Evolutionary conservation across 768 basidiomycete genomes (phyloP).

Genomic region (Pulveroboletus sp.): DNA sequence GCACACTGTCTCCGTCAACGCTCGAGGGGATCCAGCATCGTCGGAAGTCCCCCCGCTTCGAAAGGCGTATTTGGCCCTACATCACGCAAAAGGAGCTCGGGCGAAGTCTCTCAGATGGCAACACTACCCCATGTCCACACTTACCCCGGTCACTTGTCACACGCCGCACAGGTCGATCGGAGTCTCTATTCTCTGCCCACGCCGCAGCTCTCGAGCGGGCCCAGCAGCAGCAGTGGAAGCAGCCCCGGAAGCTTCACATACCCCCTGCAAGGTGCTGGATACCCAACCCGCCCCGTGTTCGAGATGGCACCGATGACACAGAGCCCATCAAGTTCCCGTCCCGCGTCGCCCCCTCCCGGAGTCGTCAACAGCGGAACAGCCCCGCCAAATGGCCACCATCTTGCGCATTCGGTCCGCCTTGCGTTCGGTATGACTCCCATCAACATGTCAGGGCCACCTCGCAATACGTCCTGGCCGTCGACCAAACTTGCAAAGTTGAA

Average conservation of each 20-base stretch:
- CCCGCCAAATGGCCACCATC: conserved; percentile 50
- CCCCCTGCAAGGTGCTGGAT: conserved; percentile 24
- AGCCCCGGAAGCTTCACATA: conserved; percentile 55
- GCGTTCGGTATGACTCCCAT: conserved; percentile 95
- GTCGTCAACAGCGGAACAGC: conserved; percentile 21
- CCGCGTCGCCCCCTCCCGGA: conserved; percentile 55
- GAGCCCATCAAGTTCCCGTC: conserved; percentile 55
- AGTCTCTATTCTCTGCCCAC: conserved; percentile 42
- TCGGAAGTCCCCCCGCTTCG: conserved; percentile 36
- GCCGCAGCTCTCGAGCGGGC: conserved; percentile 62
- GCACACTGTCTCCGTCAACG: conserved; percentile 27
- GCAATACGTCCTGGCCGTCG: conserved; percentile 40
- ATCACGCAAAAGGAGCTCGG: conserved; percentile 30
- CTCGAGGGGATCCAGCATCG: conserved; percentile 30
- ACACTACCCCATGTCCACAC: conserved; percentile 32
- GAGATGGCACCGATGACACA: conserved; percentile 32
- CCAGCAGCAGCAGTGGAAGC: conserved; percentile 58
- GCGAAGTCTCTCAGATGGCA: conserved; percentile 29
- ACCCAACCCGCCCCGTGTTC: conserved; percentile 19
- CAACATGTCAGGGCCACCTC: conserved; percentile 33
- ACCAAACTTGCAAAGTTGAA: conserved; percentile 14
- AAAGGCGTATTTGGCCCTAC: conserved; percentile 26
- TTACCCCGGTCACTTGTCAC: conserved; percentile 32
- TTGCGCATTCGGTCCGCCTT: conserved; percentile 80
- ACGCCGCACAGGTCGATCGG: conserved; percentile 25